Evolutionary conservation across 768 basidiomycete species (phyloP).

Genomic region (Leccinum boreale): DNA sequence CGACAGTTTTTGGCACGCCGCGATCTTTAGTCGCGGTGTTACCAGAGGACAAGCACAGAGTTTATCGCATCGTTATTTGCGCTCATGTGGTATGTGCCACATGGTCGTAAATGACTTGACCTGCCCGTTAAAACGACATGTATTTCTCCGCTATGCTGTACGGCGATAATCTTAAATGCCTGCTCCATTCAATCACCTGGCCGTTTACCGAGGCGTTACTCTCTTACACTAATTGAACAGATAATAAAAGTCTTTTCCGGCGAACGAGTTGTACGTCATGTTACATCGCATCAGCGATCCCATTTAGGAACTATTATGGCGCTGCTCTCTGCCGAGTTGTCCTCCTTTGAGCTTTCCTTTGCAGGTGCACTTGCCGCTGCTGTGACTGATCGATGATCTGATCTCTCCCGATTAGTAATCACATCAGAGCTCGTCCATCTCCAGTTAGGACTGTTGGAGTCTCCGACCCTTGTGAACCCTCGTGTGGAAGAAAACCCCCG

Average conservation of each 20-base stretch:
- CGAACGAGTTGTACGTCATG: conserved; percentile 19
- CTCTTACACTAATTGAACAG: conserved; percentile 15
- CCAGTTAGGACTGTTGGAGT: conserved; percentile 15
- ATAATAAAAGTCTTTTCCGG: conserved; percentile 21
- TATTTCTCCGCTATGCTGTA: conserved; percentile 7
- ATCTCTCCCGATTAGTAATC: conserved; percentile 13
- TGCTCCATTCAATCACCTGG: conserved; percentile 28
- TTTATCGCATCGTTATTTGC: conserved; percentile 17
- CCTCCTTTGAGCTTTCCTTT: conserved; percentile 26
- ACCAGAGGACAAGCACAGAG: conserved; percentile 3
- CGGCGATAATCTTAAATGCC: conserved; percentile 12
- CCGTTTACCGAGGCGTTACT: conserved; percentile 20
- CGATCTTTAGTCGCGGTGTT: conserved; percentile 3
- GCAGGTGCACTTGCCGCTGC: conserved; percentile 7
- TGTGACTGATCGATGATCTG: conserved; percentile 15
- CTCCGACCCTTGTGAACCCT: conserved; percentile 14
- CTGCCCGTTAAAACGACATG: conserved; percentile 6
- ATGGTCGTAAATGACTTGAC: conserved; percentile 13
- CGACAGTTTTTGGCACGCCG: conserved; percentile 3
- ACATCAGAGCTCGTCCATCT: conserved; percentile 12
- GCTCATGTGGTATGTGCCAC: conserved; percentile 4
- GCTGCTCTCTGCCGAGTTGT: conserved; percentile 17
- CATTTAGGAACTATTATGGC: conserved; percentile 22
- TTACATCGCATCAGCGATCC: conserved; percentile 15
- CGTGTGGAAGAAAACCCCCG: conserved; percentile 13